A percentile compares a stretch with the other conserved stretches of the same genome.
Conservation (phyloP, 2,329 filamentous ascomycete genomes). For the Diaporthe batatas region DNA sequence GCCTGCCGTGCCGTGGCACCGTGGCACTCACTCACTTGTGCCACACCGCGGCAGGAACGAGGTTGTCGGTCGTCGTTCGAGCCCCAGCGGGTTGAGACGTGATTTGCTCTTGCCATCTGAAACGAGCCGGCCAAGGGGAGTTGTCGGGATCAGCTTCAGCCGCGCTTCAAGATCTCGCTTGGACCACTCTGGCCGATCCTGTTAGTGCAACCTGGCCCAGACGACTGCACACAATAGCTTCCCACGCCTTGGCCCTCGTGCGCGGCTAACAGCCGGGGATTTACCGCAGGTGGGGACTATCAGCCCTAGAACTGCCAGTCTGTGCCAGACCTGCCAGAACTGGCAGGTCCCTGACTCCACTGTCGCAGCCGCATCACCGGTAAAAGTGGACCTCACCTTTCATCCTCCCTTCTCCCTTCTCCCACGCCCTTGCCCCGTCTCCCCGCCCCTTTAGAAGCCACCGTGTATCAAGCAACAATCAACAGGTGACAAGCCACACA, state of each 20-base stretch:
- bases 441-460: not conserved
- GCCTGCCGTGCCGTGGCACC: not conserved
- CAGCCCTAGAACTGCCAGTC: conserved; percentile 6
- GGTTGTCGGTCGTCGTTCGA: not conserved
- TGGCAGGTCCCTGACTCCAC: conserved; percentile 7
- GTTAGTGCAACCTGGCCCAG: conserved; percentile 4
- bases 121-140: conserved; percentile 35
- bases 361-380: conserved; percentile 26
- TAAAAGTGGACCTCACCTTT: not conserved
- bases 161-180: conserved; percentile 41
- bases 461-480: not conserved
- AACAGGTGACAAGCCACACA: conserved; percentile 2
- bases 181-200: conserved; percentile 27
- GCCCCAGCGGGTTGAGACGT: conserved; percentile 27
- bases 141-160: conserved; percentile 41
- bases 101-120: conserved; percentile 37
- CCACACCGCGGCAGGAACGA: not conserved
- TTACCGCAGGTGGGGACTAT: conserved; percentile 11
- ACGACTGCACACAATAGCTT: conserved; percentile 19
- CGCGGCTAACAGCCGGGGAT: conserved; percentile 4
- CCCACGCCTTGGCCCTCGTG: not conserved
- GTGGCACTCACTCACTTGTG: not conserved
- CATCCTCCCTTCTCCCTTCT: not conserved
- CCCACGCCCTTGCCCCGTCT: not conserved
- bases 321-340: not conserved